phyloP scores from a whole-genome alignment of 208 protist genomes.

The Naegleria gruberi region DNA sequence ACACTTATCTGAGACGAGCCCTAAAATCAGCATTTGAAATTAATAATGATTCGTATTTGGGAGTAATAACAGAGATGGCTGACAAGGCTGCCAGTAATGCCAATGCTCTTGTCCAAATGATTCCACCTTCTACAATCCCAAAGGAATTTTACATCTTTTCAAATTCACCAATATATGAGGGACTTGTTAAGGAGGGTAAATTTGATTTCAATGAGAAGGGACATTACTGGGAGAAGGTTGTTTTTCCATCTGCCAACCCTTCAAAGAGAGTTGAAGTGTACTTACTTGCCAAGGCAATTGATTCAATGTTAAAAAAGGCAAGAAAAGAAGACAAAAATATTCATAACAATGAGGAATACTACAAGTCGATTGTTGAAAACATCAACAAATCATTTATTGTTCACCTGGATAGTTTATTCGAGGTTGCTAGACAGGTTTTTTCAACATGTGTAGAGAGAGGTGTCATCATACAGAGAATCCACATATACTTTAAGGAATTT shows the following conservation, averaged over 20 bases:
- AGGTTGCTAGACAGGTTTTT: constrained; percentile 4
- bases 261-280: not conserved
- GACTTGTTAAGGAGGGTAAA: not conserved
- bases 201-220: not conserved
- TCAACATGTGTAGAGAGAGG: not conserved
- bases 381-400: not conserved
- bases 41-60: not conserved
- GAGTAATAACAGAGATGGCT: not conserved
- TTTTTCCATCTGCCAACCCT: constrained; percentile 5
- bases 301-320: not conserved
- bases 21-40: not conserved
- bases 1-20: not conserved
- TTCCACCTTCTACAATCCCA: not conserved
- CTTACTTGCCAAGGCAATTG: not conserved
- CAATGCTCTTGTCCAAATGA: not conserved
- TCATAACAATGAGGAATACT: not conserved
- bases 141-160: not conserved
- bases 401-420: not conserved
- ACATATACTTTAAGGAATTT: constrained; percentile 1
- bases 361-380: not conserved
- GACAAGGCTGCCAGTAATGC: not conserved
- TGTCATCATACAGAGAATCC: not conserved
- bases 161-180: constrained; percentile 4
- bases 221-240: not conserved
- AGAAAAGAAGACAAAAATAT: not conserved